phyloP scores from a whole-genome alignment of 2,329 filamentous ascomycete genomes.

The Fusarium tricinctum region DNA sequence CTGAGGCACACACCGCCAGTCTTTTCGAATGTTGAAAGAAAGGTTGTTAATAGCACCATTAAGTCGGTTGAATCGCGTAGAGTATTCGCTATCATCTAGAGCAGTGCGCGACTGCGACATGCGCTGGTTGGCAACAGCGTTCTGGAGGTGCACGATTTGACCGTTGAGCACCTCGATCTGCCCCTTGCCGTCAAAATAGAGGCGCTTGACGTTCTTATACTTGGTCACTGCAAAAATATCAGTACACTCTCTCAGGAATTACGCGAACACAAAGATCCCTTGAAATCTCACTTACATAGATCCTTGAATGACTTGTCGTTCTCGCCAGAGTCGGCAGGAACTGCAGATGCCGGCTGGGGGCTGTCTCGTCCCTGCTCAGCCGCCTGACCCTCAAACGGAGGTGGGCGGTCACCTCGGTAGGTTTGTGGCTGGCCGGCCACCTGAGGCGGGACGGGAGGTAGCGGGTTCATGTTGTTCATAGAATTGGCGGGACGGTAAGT shows the following conservation, averaged over 20 bases:
- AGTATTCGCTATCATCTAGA: conserved; percentile 95
- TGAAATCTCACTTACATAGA: conserved; percentile 61
- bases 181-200: conserved; percentile 95
- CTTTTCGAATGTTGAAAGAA: conserved; percentile 95
- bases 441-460: conserved; percentile 58
- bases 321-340: conserved; percentile 57
- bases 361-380: conserved; percentile 68
- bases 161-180: conserved; percentile 90
- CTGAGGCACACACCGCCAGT: conserved; percentile 84
- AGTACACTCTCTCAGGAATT: conserved; percentile 6
- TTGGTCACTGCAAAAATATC: conserved; percentile 77
- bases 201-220: conserved; percentile 97
- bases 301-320: conserved; percentile 71
- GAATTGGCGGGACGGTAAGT: conserved; percentile 66
- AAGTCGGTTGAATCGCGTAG: conserved; percentile 87
- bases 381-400: conserved; percentile 61
- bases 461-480: conserved; percentile 59
- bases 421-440: conserved; percentile 51
- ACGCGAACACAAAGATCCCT: not conserved
- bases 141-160: conserved; percentile 94
- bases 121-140: conserved; percentile 96
- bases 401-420: conserved; percentile 58
- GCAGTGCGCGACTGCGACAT: conserved; percentile 94
- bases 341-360: conserved; percentile 63
- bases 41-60: conserved; percentile 96